These are phyloP conservation scores for Debaryomycetaceae sp. DNA, from an alignment of 1,139 yeast genomes.

Conservation along the genomic window DNA sequence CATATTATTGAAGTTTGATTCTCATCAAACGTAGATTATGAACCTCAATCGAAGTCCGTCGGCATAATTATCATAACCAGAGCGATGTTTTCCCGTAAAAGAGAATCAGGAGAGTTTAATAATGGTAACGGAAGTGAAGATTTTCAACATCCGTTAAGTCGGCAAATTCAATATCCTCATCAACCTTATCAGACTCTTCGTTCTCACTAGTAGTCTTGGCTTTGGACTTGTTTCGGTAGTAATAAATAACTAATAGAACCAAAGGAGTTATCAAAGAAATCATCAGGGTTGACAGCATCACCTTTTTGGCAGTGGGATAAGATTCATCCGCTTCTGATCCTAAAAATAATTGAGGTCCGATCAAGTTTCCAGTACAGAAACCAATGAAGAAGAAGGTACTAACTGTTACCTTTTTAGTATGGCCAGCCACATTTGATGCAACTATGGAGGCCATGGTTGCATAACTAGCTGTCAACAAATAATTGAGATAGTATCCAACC, in stretches of 20 bases:
- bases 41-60: no score
- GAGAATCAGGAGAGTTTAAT: neutral
- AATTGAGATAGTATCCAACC: conserved; percentile 17
- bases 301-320: neutral
- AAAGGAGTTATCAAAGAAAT: neutral
- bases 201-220: neutral
- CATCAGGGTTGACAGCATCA: neutral
- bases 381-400: conserved; percentile 20
- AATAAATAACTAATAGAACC: neutral
- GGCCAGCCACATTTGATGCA: conserved; percentile 17
- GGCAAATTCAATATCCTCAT: neutral
- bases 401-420: conserved; percentile 19
- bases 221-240: neutral
- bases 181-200: neutral
- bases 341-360: conserved; percentile 3
- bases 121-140: neutral
- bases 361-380: conserved; percentile 6
- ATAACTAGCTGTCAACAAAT: conserved; percentile 35
- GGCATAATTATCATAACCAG: no score
- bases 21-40: no score
- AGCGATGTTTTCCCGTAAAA: neutral
- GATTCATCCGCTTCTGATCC: neutral
- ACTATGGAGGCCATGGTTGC: conserved; percentile 41
- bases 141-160: conserved; percentile 1
- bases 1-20: no score